These are phyloP conservation scores for Ambrosiella beaveri DNA, from an alignment of 2,329 filamentous ascomycete species.

Conservation along the genomic window DNA sequence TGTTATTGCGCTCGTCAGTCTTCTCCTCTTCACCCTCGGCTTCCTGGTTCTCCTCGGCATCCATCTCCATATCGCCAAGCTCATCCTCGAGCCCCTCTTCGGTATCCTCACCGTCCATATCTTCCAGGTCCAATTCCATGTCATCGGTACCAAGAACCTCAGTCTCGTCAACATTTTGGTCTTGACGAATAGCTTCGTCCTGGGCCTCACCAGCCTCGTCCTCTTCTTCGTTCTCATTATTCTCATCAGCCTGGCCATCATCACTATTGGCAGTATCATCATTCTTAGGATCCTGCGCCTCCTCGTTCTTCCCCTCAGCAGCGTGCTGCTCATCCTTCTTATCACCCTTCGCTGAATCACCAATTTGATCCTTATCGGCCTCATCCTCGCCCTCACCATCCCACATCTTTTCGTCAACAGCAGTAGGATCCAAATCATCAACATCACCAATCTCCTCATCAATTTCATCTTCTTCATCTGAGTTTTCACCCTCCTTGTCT, in stretches of 20 bases:
- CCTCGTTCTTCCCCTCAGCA: slow-evolving; percentile 39
- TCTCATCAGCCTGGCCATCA: slow-evolving; percentile 19
- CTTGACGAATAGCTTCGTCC: slow-evolving; percentile 41
- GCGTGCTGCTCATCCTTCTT: slow-evolving; percentile 45
- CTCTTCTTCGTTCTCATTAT: slow-evolving; percentile 20
- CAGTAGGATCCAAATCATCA: slow-evolving; percentile 73
- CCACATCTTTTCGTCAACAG: slow-evolving; percentile 98
- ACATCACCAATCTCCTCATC: slow-evolving; percentile 85
- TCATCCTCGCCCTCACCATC: slow-evolving; percentile 69
- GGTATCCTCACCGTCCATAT: slow-evolving; percentile 34
- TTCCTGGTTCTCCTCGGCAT: slow-evolving; percentile 22
- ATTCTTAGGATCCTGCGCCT: slow-evolving; percentile 25
- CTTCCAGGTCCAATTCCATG: slow-evolving; percentile 68
- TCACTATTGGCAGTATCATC: slow-evolving; percentile 26
- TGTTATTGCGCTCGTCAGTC: slow-evolving; percentile 24
- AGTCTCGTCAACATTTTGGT: slow-evolving; percentile 65
- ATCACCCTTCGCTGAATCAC: slow-evolving; percentile 53
- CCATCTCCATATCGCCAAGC: slow-evolving; percentile 38
- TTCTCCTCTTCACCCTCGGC: slow-evolving; percentile 22
- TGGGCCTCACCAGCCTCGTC: slow-evolving; percentile 35
- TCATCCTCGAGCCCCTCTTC: slow-evolving; percentile 34
- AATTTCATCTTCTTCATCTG: slow-evolving; percentile 54
- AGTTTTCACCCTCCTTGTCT: slow-evolving; percentile 42
- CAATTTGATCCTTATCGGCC: slow-evolving; percentile 66
- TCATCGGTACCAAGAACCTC: slow-evolving; percentile 74